Base-by-base conservation (phyloP, 192 early-diverging fungal species). In the Anaeromyces robustus region DNA sequence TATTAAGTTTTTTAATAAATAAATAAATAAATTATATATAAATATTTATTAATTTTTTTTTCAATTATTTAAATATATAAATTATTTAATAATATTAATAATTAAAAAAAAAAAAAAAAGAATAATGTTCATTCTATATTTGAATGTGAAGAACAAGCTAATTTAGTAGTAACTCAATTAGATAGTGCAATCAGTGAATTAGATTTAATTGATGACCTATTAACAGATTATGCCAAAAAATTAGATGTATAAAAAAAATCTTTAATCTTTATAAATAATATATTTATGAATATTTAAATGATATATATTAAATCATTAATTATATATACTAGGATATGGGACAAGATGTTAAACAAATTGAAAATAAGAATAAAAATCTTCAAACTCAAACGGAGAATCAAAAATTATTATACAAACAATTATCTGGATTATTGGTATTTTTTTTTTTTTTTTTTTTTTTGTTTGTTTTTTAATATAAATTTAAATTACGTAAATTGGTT, bases 111-210 rank as follows among this genome's bases (percentile, higher is more conserved):
- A n/a, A n/a, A n/a, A n/a, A n/a, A 77, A 16, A 79, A 92, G 90
- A 93, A 94, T n/a, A 97, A 97, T 85, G 95, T 98, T 28, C 94
- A 95, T 80, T 94, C 94, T 4, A 96, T 98, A 82, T 94, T 98
- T 43, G 92, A 96, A 83, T 78, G 95, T 30, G 96, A 97, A 83
- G 91, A 93, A 81, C 89, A 94, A 81, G 95, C 96, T 29, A 90
- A 92, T 37, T 86, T 86, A 30, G 91, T 98, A 12, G 89, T 97
- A 29, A 85, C 84, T 16, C 91, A 96, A 80, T 89, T 99, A n/a
- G 95, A 99, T 80, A 89, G 89, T 28, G 93, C 95, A 0, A 88
- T 97, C 30, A 43, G 87, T 29, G 92, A 96, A 78, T 86, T 99
- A 78, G 94, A 94, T 77, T 86, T 88, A 78, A 95, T 98, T 89